These are phyloP conservation scores for Penicillium mononematosum DNA, from an alignment of 495 filamentous ascomycete genomes.

Conservation along the genomic window DNA sequence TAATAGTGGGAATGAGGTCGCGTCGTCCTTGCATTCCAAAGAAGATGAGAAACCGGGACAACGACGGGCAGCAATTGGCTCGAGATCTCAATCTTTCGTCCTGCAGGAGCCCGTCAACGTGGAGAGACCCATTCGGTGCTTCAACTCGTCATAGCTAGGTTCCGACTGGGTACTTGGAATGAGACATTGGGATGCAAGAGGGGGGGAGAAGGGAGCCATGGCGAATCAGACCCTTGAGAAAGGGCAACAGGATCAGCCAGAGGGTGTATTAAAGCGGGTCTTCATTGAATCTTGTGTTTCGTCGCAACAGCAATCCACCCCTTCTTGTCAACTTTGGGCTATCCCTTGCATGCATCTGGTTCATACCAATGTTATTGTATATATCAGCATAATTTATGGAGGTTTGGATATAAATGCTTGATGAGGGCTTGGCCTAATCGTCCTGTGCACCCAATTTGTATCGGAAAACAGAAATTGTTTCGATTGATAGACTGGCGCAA, in stretches of 20 bases:
- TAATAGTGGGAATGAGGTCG: constrained; percentile 33
- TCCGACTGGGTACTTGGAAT: constrained; percentile 23
- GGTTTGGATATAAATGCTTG: constrained; percentile 29
- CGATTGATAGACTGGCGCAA: neutral
- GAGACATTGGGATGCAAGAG: constrained; percentile 32
- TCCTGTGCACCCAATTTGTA: neutral
- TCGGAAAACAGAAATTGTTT: neutral
- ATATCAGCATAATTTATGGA: constrained; percentile 1
- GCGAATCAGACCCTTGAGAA: constrained; percentile 31
- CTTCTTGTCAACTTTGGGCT: constrained; percentile 11
- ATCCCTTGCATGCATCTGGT: constrained; percentile 27
- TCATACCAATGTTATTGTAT: constrained; percentile 18
- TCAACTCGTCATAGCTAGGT: constrained; percentile 25
- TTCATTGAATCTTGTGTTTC: constrained; percentile 34
- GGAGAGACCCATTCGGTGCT: constrained; percentile 22
- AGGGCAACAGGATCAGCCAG: constrained; percentile 29
- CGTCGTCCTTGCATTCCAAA: constrained; percentile 33
- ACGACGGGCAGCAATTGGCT: constrained; percentile 19
- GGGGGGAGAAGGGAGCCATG: constrained; percentile 11
- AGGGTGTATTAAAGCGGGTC: constrained; percentile 30
- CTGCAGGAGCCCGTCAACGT: constrained; percentile 31
- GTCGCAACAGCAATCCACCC: constrained; percentile 29
- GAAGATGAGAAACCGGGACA: constrained; percentile 19
- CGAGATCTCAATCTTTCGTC: constrained; percentile 17
- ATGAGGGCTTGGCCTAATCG: constrained; percentile 15